Conservation (phyloP, 257 asterid genomes). For the Thymus mandschuricus region DNA sequence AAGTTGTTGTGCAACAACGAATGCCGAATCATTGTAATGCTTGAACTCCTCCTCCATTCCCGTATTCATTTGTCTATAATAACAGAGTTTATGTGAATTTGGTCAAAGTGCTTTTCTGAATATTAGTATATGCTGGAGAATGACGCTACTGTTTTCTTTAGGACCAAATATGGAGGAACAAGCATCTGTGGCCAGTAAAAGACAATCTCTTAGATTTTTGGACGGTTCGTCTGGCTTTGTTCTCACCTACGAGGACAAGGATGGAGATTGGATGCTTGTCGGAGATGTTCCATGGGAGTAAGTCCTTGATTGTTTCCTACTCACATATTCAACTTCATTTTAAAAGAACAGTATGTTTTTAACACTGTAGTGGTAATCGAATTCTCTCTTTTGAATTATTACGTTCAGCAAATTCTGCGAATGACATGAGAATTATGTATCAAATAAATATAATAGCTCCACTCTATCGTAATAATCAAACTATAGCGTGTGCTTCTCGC, state of each 20-base stretch:
- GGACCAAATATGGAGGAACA: slow-evolving; percentile 57
- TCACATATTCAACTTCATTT: background rate
- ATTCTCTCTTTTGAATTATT: background rate
- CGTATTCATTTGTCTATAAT: background rate
- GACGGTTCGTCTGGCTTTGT: slow-evolving; percentile 73
- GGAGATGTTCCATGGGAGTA: slow-evolving; percentile 98
- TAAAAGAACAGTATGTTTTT: background rate
- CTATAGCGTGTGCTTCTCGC: background rate
- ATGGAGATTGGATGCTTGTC: slow-evolving; percentile 94
- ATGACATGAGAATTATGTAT: background rate
- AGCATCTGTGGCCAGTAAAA: slow-evolving; percentile 30
- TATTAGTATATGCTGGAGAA: background rate
- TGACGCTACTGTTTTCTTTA: slow-evolving; percentile 26
- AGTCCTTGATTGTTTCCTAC: slow-evolving; percentile 24
- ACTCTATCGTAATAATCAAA: background rate
- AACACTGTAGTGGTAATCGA: background rate
- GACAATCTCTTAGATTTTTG: slow-evolving; percentile 49
- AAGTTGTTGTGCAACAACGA: background rate
- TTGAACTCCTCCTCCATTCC: background rate
- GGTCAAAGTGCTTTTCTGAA: background rate
- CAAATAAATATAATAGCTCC: background rate
- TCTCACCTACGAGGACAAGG: slow-evolving; percentile 91
- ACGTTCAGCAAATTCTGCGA: background rate
- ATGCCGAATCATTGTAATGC: background rate
- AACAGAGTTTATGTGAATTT: background rate